Conservation (phyloP, 2,329 filamentous ascomycete species). For the Aspergillus calidoustus region DNA sequence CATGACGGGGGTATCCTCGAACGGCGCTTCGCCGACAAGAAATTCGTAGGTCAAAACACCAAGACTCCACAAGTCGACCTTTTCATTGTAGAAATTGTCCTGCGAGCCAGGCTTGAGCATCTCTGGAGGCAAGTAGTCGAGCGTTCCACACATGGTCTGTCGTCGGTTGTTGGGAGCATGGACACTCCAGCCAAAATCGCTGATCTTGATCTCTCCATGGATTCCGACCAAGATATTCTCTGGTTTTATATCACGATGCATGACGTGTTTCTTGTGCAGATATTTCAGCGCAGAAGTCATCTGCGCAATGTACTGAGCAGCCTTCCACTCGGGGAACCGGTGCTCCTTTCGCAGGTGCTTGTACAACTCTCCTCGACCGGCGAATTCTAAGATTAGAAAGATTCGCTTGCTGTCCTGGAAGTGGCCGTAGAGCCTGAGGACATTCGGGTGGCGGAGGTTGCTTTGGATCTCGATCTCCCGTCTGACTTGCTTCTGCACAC, state of each 20-base stretch:
- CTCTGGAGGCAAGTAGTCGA: constrained; percentile 97
- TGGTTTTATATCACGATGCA: constrained; percentile 96
- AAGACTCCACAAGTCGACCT: constrained; percentile 95
- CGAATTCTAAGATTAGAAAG: constrained; percentile 86
- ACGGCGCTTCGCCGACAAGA: constrained; percentile 91
- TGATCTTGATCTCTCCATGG: constrained; percentile 97
- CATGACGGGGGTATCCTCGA: constrained; percentile 94
- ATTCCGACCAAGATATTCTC: constrained; percentile 97
- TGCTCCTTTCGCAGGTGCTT: constrained; percentile 80
- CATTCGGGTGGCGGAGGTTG: constrained; percentile 84
- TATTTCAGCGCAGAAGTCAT: constrained; percentile 91
- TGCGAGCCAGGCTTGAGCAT: constrained; percentile 84
- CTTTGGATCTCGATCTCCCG: constrained; percentile 90
- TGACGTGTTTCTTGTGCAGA: constrained; percentile 94
- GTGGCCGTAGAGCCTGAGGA: constrained; percentile 81
- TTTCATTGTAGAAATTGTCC: constrained; percentile 91
- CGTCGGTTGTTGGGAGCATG: constrained; percentile 94
- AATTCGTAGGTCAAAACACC: constrained; percentile 97
- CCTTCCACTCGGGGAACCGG: constrained; percentile 83
- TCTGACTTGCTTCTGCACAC: constrained; percentile 84
- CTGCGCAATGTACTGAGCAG: constrained; percentile 84
- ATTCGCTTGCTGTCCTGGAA: constrained; percentile 89
- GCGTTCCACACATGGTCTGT: constrained; percentile 94
- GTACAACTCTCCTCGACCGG: constrained; percentile 83
- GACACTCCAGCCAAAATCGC: constrained; percentile 97